Base-by-base conservation (phyloP, 1,284 basidiomycete species). In the Neonothopanus nambi region DNA sequence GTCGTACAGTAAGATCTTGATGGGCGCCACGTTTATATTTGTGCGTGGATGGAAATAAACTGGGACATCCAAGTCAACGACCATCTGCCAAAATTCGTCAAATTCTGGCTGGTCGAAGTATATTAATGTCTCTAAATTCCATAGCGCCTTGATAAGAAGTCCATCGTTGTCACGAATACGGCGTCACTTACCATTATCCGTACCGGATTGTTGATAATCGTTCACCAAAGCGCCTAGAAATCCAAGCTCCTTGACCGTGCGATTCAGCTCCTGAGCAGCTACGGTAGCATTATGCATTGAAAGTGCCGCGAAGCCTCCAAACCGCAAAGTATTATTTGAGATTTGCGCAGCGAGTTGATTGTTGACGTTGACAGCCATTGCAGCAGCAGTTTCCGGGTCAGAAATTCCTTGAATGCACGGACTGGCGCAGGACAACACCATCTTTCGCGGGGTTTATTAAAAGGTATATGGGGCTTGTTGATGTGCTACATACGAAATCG, bases 51-150 rank as follows among this genome's bases (percentile, higher is more conserved):
- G 74, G 52, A 75, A 65, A 51, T 78, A 78, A 7, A 78, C 65
- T 2, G 74, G 75, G 9, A 76, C 72, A 44, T 77, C 67, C 15
- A 77, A 60, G 11, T 74, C 72, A 2, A 67, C 65, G 5, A 74
- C 73, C 57, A 66, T 69, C 54, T 74, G 57, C 74, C 74, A 77
- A 57, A 77, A 77, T 15, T 69, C 67, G 48, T 77, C 75, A 49
- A 71, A 77, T 54, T 72, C 67, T 7, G 74, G 73, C 48, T 72
- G 70, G 54, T 77, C 74, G 49, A 75, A 77, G 55, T 64, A 77
- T 8, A 76, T 62, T 6, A 74, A 59, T 1, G 71, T 75, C 5
- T 61, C 73, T 74, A 38, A 30, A 24, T 17, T 15, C 4, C 39
- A 18, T 51, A 54, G 46, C 17, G 45, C 5, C 26, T 17, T 37